Percentiles rank a stretch among this genome's conserved stretches.
These are phyloP conservation scores for Rhizophagus clarus DNA, from an alignment of 192 early-diverging fungal genomes.

Conservation along the genomic window DNA sequence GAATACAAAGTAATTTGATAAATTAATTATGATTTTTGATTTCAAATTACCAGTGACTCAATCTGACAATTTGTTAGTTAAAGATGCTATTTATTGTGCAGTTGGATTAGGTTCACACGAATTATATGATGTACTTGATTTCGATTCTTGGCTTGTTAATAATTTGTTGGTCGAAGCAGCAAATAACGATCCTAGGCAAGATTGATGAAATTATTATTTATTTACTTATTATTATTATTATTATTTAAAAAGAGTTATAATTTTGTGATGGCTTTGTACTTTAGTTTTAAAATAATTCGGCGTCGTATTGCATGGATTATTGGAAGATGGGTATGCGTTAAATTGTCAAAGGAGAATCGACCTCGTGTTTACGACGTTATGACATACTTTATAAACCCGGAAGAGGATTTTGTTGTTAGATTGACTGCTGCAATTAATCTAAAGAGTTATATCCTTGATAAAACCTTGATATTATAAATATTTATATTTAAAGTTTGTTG, in stretches of 20 bases:
- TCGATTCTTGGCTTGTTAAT: conserved; percentile 73
- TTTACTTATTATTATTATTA: not conserved
- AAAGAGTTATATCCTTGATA: conserved; percentile 53
- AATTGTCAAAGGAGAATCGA: conserved; percentile 63
- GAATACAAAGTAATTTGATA: too few species aligned
- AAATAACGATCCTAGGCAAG: conserved; percentile 54
- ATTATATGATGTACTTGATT: conserved; percentile 79
- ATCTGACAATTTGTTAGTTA: conserved; percentile 57
- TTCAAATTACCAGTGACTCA: conserved; percentile 44
- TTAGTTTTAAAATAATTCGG: conserved; percentile 54
- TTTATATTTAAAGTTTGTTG: not conserved
- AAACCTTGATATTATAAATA: not conserved
- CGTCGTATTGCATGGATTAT: conserved; percentile 81
- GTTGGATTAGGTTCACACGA: conserved; percentile 81
- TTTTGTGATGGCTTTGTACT: too few species aligned
- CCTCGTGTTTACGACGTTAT: conserved; percentile 72
- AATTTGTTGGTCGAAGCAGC: conserved; percentile 60
- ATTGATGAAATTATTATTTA: not conserved
- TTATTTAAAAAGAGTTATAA: not conserved
- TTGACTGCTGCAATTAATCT: conserved; percentile 74
- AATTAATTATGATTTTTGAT: conserved; percentile 5
- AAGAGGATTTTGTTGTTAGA: conserved; percentile 82
- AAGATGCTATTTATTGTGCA: conserved; percentile 78
- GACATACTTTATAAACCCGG: conserved; percentile 62
- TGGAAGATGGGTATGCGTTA: conserved; percentile 83